A percentile compares a stretch with the other conserved stretches of the same genome.
These are phyloP conservation scores for Nymphaea thermarum DNA, from an alignment of 164 flowering plant genomes.

Conservation along the genomic window DNA sequence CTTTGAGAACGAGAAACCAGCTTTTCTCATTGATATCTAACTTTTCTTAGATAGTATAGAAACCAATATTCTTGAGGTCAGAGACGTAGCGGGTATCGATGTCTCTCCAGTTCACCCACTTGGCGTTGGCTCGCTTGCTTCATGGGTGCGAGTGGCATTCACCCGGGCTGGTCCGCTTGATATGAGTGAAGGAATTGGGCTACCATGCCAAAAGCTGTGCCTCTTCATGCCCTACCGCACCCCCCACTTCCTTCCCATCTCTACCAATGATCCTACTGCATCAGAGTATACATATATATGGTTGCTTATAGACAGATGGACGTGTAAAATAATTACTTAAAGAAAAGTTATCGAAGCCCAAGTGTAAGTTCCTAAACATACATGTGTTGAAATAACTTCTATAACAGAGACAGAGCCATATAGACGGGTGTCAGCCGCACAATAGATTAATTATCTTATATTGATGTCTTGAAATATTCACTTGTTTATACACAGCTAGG, in stretches of 20 bases:
- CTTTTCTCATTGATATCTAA: background rate
- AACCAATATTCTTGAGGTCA: no score
- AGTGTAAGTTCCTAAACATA: background rate
- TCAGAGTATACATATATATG: background rate
- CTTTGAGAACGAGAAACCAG: no score
- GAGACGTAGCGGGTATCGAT: slow-evolving; percentile 4
- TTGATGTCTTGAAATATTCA: no score
- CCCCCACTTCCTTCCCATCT: slow-evolving; percentile 21
- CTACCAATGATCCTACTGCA: slow-evolving; percentile 5
- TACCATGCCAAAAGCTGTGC: slow-evolving; percentile 15
- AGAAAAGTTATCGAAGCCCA: no score
- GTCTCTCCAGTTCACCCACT: slow-evolving; percentile 8
- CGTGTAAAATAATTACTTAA: no score
- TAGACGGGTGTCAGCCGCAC: no score
- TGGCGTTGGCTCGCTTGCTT: slow-evolving; percentile 18
- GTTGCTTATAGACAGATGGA: background rate
- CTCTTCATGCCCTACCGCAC: slow-evolving; percentile 21
- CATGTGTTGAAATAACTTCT: background rate
- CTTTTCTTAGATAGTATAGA: no score
- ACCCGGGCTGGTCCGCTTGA: slow-evolving; percentile 1
- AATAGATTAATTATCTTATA: no score
- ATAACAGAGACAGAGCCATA: no score
- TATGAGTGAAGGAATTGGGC: background rate
- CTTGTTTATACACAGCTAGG: no score
- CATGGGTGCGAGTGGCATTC: slow-evolving; percentile 16